These are phyloP conservation scores for Selaginella moellendorffii DNA, from an alignment of 75 land plant species.

Conservation along the genomic window DNA sequence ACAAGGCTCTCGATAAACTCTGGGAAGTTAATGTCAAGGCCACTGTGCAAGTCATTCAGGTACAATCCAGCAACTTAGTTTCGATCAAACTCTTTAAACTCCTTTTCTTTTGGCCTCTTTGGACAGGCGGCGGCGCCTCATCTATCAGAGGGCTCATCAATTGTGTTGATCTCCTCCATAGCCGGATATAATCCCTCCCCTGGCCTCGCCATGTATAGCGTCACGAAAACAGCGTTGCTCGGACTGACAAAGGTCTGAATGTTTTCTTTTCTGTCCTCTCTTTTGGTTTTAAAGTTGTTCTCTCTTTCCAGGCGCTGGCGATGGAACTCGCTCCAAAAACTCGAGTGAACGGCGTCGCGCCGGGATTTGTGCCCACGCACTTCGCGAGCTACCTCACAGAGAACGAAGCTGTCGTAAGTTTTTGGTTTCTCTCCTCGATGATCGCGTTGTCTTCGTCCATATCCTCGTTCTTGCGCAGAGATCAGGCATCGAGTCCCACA, in stretches of 20 bases:
- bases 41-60: slow-evolving; percentile 65
- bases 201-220: slow-evolving; percentile 76
- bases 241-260: slow-evolving; percentile 77
- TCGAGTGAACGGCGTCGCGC: slow-evolving; percentile 85
- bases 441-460: no score
- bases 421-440: neutral
- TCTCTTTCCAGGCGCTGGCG: slow-evolving; percentile 58
- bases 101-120: neutral
- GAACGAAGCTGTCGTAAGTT: slow-evolving; percentile 51
- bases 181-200: slow-evolving; percentile 40
- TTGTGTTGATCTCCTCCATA: slow-evolving; percentile 67
- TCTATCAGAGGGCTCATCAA: slow-evolving; percentile 57
- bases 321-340: slow-evolving; percentile 79
- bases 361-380: slow-evolving; percentile 90
- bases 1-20: slow-evolving; percentile 74
- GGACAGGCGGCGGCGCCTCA: slow-evolving; percentile 70
- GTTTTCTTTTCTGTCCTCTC: neutral
- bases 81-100: neutral
- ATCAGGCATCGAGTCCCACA: slow-evolving; percentile 29
- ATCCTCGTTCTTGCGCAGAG: no score
- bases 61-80: slow-evolving; percentile 11
- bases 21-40: slow-evolving; percentile 93
- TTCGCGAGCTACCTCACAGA: slow-evolving; percentile 48
- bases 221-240: slow-evolving; percentile 87
- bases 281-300: neutral